Percentiles rank a stretch among this genome's conserved stretches.
These are phyloP conservation scores for Backusella morwellensis DNA, from an alignment of 192 early-diverging fungal genomes.

Conservation along the genomic window DNA sequence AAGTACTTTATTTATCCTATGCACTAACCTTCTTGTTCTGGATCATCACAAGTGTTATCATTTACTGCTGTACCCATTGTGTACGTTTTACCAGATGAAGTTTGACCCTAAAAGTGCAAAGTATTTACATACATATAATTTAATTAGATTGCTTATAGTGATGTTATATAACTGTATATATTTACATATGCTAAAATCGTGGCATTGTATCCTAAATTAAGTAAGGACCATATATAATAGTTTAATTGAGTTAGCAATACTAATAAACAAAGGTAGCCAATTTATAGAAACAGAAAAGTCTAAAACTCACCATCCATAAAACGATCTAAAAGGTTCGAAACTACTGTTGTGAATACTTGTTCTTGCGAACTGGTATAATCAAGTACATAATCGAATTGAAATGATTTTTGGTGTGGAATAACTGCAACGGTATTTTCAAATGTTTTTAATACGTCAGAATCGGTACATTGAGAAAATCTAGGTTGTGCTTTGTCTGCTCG, in stretches of 20 bases:
- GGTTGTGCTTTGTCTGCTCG: conserved; percentile 18
- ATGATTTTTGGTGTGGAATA: conserved; percentile 29
- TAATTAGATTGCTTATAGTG: background rate
- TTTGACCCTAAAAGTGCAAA: conserved; percentile 57
- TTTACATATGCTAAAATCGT: conserved; percentile 86
- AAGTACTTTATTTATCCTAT: background rate
- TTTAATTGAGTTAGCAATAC: conserved; percentile 4
- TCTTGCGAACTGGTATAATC: conserved; percentile 25
- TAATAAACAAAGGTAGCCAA: background rate
- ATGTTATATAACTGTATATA: background rate
- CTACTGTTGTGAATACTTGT: conserved; percentile 26
- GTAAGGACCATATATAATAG: background rate
- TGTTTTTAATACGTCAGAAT: conserved; percentile 29
- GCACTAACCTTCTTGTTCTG: conserved; percentile 32
- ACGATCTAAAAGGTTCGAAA: conserved; percentile 21
- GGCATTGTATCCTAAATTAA: conserved; percentile 81
- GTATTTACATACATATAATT: background rate
- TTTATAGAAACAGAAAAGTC: background rate
- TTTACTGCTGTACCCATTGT: conserved; percentile 83
- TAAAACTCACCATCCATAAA: conserved; percentile 19
- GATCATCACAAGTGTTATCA: conserved; percentile 10
- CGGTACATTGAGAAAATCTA: conserved; percentile 19
- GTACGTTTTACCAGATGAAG: conserved; percentile 91
- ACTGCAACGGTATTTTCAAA: conserved; percentile 22
- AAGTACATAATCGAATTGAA: conserved; percentile 30